Conservation (phyloP, 2,329 filamentous ascomycete species). For the Blastomyces gilchristii region DNA sequence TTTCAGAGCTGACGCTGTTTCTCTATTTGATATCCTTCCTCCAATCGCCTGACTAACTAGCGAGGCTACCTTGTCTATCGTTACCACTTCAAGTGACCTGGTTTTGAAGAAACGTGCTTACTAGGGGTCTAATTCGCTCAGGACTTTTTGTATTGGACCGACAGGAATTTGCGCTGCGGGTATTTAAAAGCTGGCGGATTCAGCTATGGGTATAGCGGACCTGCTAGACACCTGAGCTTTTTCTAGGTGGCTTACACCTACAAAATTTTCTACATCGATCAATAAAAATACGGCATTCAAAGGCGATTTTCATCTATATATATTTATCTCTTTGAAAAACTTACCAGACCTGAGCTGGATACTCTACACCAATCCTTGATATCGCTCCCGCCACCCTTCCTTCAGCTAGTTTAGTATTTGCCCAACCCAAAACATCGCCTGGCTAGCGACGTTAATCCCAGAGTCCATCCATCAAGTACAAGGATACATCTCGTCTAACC, state of each 20-base stretch:
- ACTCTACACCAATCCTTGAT: background rate
- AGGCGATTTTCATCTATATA: background rate
- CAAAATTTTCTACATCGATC: background rate
- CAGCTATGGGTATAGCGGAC: background rate
- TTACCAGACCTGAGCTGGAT: background rate
- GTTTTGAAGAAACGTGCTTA: background rate
- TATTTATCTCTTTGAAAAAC: background rate
- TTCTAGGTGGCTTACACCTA: background rate
- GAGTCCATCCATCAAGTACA: background rate
- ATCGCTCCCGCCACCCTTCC: background rate
- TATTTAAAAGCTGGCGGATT: background rate
- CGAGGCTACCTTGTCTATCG: background rate
- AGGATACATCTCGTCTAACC: background rate
- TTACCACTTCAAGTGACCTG: background rate
- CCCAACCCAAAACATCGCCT: background rate
- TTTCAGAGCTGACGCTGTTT: background rate
- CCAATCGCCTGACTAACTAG: background rate
- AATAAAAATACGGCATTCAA: background rate
- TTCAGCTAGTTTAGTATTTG: background rate
- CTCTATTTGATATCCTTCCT: background rate
- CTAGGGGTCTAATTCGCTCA: background rate
- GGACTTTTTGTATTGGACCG: too few species aligned
- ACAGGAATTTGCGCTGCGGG: background rate
- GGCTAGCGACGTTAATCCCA: background rate
- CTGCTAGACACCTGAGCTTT: background rate